These are phyloP conservation scores for Boletus sp. DNA, from an alignment of 768 basidiomycete species.

Conservation along the genomic window DNA sequence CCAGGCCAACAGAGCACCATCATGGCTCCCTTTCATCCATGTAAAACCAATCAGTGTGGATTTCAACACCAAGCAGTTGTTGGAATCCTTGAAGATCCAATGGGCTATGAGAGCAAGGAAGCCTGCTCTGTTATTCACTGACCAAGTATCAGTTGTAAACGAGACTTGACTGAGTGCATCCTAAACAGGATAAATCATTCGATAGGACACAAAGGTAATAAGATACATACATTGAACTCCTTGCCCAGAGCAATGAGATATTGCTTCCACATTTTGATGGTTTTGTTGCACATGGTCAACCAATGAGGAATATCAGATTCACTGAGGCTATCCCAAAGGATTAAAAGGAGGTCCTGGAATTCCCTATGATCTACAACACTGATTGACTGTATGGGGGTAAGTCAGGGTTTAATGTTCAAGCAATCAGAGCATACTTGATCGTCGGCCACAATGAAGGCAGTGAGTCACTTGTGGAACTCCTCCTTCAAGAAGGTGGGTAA, in stretches of 20 bases:
- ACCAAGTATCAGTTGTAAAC: background rate
- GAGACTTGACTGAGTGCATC: background rate
- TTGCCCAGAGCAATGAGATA: no score
- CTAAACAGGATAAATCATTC: background rate
- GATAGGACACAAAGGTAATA: background rate
- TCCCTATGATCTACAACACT: no score
- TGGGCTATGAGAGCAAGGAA: background rate
- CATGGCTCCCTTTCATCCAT: background rate
- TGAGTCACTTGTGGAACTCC: no score
- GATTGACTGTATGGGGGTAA: no score
- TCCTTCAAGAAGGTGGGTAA: no score
- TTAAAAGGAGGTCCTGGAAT: no score
- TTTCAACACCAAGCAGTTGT: background rate
- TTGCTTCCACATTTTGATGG: no score
- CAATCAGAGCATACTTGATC: no score
- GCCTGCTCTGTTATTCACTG: background rate
- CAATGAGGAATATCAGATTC: no score
- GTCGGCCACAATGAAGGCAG: background rate
- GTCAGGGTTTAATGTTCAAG: no score
- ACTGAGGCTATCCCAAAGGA: no score
- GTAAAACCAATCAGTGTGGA: background rate
- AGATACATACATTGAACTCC: background rate
- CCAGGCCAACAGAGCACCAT: background rate
- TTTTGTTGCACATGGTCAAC: no score
- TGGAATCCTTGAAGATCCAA: background rate